Percentiles rank a stretch among this genome's conserved stretches.
Evolutionary conservation across 1,139 yeast genomes (phyloP).

Genomic region (Entelexis sorbosivorans): DNA sequence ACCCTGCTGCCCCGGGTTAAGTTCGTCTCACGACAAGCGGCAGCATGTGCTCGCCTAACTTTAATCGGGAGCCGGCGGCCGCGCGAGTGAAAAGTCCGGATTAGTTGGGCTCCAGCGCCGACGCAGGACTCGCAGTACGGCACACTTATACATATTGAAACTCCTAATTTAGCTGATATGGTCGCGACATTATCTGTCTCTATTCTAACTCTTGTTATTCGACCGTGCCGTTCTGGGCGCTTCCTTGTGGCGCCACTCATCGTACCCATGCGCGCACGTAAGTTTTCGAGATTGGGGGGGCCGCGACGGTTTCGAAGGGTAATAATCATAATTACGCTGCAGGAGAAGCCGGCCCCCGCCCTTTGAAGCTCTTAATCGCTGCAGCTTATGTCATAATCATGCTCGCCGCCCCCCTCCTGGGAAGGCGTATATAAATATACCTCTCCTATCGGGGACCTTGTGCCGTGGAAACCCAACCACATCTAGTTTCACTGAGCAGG

Average conservation of each 20-base stretch:
- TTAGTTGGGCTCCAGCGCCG: background rate
- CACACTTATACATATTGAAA: too few species aligned
- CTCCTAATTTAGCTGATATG: too few species aligned
- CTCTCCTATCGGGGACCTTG: background rate
- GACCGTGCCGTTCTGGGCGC: background rate
- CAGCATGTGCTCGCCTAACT: constrained; percentile 1
- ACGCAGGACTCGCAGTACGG: too few species aligned
- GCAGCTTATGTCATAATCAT: constrained; percentile 1
- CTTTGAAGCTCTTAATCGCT: constrained; percentile 2
- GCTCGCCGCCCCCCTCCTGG: background rate
- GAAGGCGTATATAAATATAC: background rate
- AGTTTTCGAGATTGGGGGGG: constrained; percentile 6
- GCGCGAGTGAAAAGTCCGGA: background rate
- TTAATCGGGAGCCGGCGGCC: background rate
- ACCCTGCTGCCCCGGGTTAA: background rate
- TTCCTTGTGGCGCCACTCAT: constrained; percentile 1
- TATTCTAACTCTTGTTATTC: too few species aligned
- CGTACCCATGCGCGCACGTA: background rate
- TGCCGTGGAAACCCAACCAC: background rate
- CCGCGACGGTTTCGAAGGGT: background rate
- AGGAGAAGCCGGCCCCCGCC: constrained; percentile 1
- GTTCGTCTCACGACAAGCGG: background rate
- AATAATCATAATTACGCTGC: background rate
- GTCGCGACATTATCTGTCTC: too few species aligned
- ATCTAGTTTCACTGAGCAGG: background rate